Conservation (phyloP, 1,284 basidiomycete species). For the Violaceomyces palustris region DNA sequence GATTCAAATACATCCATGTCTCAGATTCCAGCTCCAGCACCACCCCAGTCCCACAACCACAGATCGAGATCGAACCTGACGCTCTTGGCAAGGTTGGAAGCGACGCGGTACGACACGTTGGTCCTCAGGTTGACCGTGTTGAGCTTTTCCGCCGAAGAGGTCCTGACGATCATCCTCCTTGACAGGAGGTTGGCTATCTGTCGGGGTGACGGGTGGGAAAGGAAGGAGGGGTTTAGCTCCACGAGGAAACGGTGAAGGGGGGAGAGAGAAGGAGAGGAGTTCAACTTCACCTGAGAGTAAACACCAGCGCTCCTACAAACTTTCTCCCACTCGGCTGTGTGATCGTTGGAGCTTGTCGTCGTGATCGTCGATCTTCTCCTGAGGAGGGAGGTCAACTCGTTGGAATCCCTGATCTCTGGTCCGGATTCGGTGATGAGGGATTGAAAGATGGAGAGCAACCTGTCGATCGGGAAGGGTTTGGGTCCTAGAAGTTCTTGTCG, state of each 20-base stretch:
- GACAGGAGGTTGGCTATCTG: constrained; percentile 30
- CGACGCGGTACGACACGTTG: constrained; percentile 23
- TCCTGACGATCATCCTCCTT: constrained; percentile 25
- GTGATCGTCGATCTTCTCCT: constrained; percentile 23
- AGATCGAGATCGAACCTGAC: constrained; percentile 32
- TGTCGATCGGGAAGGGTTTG: constrained; percentile 71
- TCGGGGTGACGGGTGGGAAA: neutral
- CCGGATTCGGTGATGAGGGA: constrained; percentile 77
- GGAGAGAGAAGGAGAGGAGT: too few species aligned
- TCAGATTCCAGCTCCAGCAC: constrained; percentile 6
- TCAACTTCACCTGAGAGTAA: too few species aligned
- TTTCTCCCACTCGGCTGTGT: too few species aligned
- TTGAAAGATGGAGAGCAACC: constrained; percentile 76
- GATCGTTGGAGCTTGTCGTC: too few species aligned
- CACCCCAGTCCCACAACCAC: constrained; percentile 38
- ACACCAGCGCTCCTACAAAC: too few species aligned
- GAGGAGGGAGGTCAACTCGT: constrained; percentile 28
- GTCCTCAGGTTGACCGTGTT: constrained; percentile 26
- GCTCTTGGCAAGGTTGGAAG: constrained; percentile 13
- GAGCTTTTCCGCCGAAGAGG: constrained; percentile 17
- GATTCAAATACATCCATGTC: too few species aligned
- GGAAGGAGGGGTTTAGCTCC: too few species aligned
- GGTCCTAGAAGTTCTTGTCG: constrained; percentile 78
- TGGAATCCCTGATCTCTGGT: constrained; percentile 54
- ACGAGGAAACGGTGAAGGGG: too few species aligned